Evolutionary conservation across 1,284 basidiomycete genomes (phyloP).

Genomic region (Trichosporon sp.): DNA sequence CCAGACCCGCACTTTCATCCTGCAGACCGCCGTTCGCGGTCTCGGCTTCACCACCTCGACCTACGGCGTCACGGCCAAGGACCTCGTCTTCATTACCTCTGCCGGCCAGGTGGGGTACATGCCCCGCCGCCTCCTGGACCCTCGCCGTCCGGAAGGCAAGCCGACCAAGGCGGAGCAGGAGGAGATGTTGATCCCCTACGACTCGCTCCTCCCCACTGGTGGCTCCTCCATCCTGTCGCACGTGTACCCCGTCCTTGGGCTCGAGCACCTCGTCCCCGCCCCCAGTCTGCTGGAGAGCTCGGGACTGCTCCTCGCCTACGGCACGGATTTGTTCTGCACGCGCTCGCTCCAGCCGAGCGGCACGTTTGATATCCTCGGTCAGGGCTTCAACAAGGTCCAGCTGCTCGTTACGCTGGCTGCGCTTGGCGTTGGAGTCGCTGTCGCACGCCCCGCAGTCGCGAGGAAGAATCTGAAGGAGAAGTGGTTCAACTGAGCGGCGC

Average conservation of each 20-base stretch:
- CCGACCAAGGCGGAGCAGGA: slow-evolving; percentile 77
- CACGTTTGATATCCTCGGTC: slow-evolving; percentile 89
- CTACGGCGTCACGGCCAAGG: slow-evolving; percentile 83
- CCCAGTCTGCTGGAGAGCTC: slow-evolving; percentile 90
- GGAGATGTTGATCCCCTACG: slow-evolving; percentile 83
- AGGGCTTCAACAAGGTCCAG: slow-evolving; percentile 91
- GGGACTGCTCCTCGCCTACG: slow-evolving; percentile 80
- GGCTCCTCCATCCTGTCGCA: slow-evolving; percentile 15
- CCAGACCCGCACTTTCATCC: slow-evolving; percentile 71
- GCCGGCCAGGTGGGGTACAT: slow-evolving; percentile 75
- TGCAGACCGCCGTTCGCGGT: slow-evolving; percentile 69
- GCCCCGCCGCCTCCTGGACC: slow-evolving; percentile 75
- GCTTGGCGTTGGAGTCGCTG: slow-evolving; percentile 69
- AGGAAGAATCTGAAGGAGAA: slow-evolving; percentile 49
- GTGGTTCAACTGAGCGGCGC: slow-evolving; percentile 47
- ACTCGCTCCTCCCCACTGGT: slow-evolving; percentile 66
- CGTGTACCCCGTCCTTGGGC: slow-evolving; percentile 65
- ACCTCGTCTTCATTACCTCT: slow-evolving; percentile 78
- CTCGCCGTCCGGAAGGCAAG: slow-evolving; percentile 78
- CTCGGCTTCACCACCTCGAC: slow-evolving; percentile 77
- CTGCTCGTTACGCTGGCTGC: slow-evolving; percentile 79
- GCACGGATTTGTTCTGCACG: slow-evolving; percentile 83
- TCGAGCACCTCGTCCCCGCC: slow-evolving; percentile 68
- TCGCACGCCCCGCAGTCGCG: slow-evolving; percentile 63
- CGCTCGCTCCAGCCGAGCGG: slow-evolving; percentile 76